Conservation (phyloP, 2,329 filamentous ascomycete genomes). For the Aspergillus nomiae region DNA sequence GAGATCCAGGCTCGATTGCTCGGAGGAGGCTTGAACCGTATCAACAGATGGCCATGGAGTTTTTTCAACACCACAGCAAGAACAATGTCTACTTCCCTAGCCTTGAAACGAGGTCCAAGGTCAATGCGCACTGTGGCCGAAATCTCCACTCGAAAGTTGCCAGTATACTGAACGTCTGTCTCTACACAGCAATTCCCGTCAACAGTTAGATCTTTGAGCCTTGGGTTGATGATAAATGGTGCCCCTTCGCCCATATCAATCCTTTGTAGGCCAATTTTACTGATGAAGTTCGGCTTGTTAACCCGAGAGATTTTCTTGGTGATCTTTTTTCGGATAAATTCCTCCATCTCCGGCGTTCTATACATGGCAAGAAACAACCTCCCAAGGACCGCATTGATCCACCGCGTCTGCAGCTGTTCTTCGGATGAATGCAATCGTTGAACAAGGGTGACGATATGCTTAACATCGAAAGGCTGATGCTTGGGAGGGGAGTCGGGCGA, state of each 20-base stretch:
- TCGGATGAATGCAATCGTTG: conserved; percentile 89
- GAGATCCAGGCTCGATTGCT: conserved; percentile 96
- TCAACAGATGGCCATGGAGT: conserved; percentile 78
- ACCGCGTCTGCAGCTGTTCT: conserved; percentile 85
- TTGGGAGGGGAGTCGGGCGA: conserved; percentile 62
- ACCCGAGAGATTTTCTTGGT: conserved; percentile 95
- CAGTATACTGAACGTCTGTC: conserved; percentile 83
- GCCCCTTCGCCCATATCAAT: conserved; percentile 86
- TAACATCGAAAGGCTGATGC: conserved; percentile 76
- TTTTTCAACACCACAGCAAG: conserved; percentile 83
- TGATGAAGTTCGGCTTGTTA: conserved; percentile 87
- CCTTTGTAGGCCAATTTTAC: conserved; percentile 75
- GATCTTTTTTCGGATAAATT: conserved; percentile 79
- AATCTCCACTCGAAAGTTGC: conserved; percentile 86
- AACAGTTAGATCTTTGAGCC: conserved; percentile 83
- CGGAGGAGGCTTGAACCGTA: conserved; percentile 90
- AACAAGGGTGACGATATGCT: conserved; percentile 85
- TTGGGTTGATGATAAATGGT: conserved; percentile 85
- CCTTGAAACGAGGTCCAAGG: conserved; percentile 83
- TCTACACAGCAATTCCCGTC: conserved; percentile 89
- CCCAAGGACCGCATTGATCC: conserved; percentile 90
- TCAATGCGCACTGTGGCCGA: conserved; percentile 93
- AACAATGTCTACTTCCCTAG: conserved; percentile 84
- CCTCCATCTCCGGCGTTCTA: conserved; percentile 78
- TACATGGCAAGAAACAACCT: conserved; percentile 86